Evolutionary conservation across 2,329 filamentous ascomycete species (phyloP), one percentile per base, ranked within the genome.

Genomic region (Trichoderma koningii): DNA sequence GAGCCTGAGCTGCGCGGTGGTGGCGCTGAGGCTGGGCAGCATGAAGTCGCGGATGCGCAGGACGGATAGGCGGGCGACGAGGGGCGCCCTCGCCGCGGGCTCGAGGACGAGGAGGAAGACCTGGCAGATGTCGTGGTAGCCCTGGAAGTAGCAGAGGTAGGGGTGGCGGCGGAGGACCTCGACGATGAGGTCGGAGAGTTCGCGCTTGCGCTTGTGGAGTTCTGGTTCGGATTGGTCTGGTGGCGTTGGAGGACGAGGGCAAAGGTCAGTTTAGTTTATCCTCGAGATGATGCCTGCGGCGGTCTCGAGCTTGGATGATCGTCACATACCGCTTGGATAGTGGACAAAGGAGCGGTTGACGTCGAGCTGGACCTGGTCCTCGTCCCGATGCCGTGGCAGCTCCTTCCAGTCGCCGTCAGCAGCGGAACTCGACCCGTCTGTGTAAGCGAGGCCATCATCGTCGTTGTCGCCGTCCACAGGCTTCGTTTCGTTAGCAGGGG

Each of bases 71-170:
- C 91, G 89, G 41, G 90, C 84, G 38, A 96, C 86, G 17, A 89
- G 87, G 7, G 82, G 76, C 19, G 84, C 81, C 17, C 91, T 88
- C 62, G 82, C 75, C 23, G 82, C 73, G 10, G 86, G 79, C 0
- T 89, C 89, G 4, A 99, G 83, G 12, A 97, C 93, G 15, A 99
- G 85, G 47, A 98, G 85, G 66, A 99, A 84, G 26, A 99, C 95
- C 78, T 99, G 96, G 71, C 92, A 95, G 73, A 99, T 98, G 79
- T 99, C 95, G 77, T 99, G 95, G 76, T 96, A 99, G 75, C 95
- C 95, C 80, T 99, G 95, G 77, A 99, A 99, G 79, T 99, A 99
- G 80, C 88, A 92, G 42, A 99, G 86, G 75, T 89, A 88, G 17
- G 93, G 92, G 72, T 96, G 85, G 41, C 85, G 85, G 61, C 96